Evolutionary conservation across 768 basidiomycete genomes (phyloP).

Genomic region (Lactarius deliciosus): DNA sequence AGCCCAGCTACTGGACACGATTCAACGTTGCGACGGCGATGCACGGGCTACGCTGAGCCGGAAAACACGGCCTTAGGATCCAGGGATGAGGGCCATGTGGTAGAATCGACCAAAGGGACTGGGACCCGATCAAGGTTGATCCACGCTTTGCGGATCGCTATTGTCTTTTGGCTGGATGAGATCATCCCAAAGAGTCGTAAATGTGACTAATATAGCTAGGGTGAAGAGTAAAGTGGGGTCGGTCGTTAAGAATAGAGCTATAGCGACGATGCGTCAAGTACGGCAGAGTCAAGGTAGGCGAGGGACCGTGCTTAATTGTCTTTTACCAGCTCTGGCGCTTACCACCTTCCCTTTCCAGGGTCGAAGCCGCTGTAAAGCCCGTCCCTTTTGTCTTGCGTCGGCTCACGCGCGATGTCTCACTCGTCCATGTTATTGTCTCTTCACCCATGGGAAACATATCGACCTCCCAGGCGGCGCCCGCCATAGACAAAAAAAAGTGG

Average conservation of each 20-base stretch:
- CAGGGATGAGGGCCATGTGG: background rate
- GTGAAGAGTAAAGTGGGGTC: background rate
- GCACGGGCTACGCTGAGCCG: background rate
- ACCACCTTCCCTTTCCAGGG: slow-evolving; percentile 11
- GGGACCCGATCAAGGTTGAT: background rate
- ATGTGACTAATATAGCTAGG: background rate
- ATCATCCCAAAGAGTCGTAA: background rate
- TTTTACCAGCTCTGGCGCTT: slow-evolving; percentile 10
- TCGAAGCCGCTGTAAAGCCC: slow-evolving; percentile 16
- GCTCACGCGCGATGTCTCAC: slow-evolving; percentile 21
- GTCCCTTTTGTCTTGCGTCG: slow-evolving; percentile 29
- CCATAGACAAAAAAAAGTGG: slow-evolving; percentile 18
- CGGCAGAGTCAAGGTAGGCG: background rate
- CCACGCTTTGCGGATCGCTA: background rate
- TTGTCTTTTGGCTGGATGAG: slow-evolving; percentile 1
- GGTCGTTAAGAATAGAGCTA: background rate
- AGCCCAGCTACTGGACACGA: background rate
- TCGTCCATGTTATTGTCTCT: slow-evolving; percentile 25
- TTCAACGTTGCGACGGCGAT: slow-evolving; percentile 17
- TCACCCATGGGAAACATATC: slow-evolving; percentile 5
- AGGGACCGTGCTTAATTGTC: slow-evolving; percentile 24
- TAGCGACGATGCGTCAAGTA: background rate
- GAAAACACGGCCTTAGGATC: background rate
- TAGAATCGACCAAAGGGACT: background rate
- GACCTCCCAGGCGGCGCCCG: slow-evolving; percentile 7